phyloP scores from a whole-genome alignment of 495 filamentous ascomycete genomes.

The Lasiosphaeria ovina region DNA sequence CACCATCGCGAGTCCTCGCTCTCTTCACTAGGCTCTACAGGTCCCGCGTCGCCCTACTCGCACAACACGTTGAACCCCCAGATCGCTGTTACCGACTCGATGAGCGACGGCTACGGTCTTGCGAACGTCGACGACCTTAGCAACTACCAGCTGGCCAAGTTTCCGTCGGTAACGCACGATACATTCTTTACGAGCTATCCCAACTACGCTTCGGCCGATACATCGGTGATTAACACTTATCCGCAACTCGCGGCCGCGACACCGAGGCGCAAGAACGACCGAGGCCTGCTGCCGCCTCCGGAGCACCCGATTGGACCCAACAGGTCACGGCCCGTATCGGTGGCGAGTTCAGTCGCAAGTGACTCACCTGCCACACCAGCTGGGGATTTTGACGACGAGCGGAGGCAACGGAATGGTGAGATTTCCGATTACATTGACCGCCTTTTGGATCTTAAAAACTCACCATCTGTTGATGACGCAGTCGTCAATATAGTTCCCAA shows the following conservation, averaged over 20 bases:
- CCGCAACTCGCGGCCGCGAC: slow-evolving; percentile 25
- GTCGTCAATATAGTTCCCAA: slow-evolving; percentile 64
- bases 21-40: slow-evolving; percentile 55
- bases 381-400: slow-evolving; percentile 46
- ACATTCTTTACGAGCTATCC: slow-evolving; percentile 36
- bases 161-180: slow-evolving; percentile 28
- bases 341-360: slow-evolving; percentile 50
- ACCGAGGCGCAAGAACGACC: slow-evolving; percentile 35
- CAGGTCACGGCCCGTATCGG: slow-evolving; percentile 44
- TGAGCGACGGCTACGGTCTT: slow-evolving; percentile 37
- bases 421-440: slow-evolving; percentile 43
- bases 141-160: slow-evolving; percentile 43
- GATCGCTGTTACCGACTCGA: slow-evolving; percentile 47
- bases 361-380: slow-evolving; percentile 57
- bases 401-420: slow-evolving; percentile 50
- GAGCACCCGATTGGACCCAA: slow-evolving; percentile 36
- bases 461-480: slow-evolving; percentile 43
- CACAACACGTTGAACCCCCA: slow-evolving; percentile 52
- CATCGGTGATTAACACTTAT: slow-evolving; percentile 25
- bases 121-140: slow-evolving; percentile 31
- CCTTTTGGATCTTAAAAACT: slow-evolving; percentile 47
- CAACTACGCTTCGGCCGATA: slow-evolving; percentile 21
- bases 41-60: slow-evolving; percentile 54
- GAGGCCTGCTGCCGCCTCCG: slow-evolving; percentile 35
- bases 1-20: slow-evolving; percentile 57